phyloP scores from a whole-genome alignment of 768 basidiomycete species.

The Suillus ampliporus region DNA sequence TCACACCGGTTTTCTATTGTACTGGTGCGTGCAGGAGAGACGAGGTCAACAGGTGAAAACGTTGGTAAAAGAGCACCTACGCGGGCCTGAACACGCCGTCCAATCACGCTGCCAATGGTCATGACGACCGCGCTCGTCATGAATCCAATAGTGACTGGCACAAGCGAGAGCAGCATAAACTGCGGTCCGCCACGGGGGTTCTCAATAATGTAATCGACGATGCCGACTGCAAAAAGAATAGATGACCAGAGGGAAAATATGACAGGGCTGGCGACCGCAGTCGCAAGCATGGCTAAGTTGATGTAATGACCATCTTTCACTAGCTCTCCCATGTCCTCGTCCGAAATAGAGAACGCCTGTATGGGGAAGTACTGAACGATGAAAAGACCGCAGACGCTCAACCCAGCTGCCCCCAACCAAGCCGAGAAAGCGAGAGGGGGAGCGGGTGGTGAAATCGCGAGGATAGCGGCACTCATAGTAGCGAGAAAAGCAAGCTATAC shows the following conservation, averaged over 20 bases:
- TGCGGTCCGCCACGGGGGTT: background rate
- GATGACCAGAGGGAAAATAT: slow-evolving; percentile 2
- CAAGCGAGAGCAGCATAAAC: slow-evolving; percentile 1
- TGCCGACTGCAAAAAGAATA: background rate
- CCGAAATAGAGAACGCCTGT: slow-evolving; percentile 1
- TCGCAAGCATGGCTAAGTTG: background rate
- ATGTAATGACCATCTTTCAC: background rate
- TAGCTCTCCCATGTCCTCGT: background rate
- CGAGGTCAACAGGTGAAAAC: background rate
- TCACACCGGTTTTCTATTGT: background rate
- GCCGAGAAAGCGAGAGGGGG: slow-evolving; percentile 5
- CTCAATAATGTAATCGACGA: background rate
- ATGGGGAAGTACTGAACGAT: background rate
- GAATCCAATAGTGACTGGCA: slow-evolving; percentile 2
- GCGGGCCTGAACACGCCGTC: background rate
- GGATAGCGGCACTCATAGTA: slow-evolving; percentile 1
- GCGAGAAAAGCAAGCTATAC: slow-evolving; percentile 3
- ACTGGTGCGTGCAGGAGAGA: background rate
- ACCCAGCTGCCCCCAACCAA: background rate
- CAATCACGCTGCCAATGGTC: background rate
- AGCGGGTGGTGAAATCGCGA: slow-evolving; percentile 1
- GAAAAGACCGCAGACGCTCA: slow-evolving; percentile 3
- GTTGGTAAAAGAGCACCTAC: background rate
- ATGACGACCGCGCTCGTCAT: background rate
- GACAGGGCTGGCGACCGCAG: slow-evolving; percentile 1